These are phyloP conservation scores for Aphanomyces cochlioides DNA, from an alignment of 352 stramenopile genomes.

Conservation along the genomic window DNA sequence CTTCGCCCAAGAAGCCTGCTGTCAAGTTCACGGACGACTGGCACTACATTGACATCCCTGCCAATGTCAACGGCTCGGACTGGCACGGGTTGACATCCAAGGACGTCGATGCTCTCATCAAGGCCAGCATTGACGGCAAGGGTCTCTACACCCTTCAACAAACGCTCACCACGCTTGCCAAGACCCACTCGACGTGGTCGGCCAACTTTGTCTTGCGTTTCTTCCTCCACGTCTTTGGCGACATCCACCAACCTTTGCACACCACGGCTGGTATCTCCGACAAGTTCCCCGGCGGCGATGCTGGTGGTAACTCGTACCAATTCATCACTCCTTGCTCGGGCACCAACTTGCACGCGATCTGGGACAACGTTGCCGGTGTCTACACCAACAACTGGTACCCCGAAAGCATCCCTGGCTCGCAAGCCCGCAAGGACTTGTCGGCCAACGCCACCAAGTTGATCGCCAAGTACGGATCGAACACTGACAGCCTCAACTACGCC, in stretches of 20 bases:
- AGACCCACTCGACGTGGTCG: constrained; percentile 59
- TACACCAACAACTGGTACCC: constrained; percentile 49
- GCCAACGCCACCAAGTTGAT: constrained; percentile 51
- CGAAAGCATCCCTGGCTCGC: constrained; percentile 27
- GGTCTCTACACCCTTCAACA: constrained; percentile 47
- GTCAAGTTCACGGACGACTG: constrained; percentile 54
- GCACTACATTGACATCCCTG: constrained; percentile 68
- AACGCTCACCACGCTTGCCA: constrained; percentile 48
- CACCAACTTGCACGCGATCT: constrained; percentile 64
- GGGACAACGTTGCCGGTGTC: constrained; percentile 52
- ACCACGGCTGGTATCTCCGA: constrained; percentile 47
- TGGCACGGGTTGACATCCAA: constrained; percentile 37
- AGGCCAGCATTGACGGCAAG: constrained; percentile 47
- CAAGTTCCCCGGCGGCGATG: constrained; percentile 49
- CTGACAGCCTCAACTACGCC: constrained; percentile 44
- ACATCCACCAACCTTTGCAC: constrained; percentile 64
- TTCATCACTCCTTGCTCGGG: constrained; percentile 48
- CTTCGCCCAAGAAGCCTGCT: constrained; percentile 40
- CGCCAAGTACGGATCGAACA: constrained; percentile 22
- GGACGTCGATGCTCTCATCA: constrained; percentile 45
- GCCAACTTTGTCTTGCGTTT: constrained; percentile 60
- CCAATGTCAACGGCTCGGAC: constrained; percentile 47
- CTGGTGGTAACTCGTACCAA: constrained; percentile 55
- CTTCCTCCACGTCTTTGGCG: constrained; percentile 66
- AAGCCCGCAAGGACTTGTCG: constrained; percentile 25